Conservation (phyloP, 2,329 filamentous ascomycete genomes). For the Scedosporium minutisporum region DNA sequence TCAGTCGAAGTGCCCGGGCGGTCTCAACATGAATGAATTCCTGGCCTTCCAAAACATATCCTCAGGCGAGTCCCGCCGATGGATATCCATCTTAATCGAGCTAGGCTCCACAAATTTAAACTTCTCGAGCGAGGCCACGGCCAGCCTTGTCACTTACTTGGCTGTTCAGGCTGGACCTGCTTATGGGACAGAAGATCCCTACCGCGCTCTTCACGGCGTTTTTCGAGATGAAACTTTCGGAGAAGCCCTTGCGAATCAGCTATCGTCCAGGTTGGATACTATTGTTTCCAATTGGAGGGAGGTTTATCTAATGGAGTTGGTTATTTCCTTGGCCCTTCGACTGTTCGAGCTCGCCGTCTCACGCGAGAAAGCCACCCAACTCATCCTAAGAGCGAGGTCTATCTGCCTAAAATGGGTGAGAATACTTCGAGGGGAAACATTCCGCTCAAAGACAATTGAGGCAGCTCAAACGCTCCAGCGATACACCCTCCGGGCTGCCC, state of each 20-base stretch:
- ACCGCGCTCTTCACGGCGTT: slow-evolving; percentile 34
- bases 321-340: slow-evolving; percentile 42
- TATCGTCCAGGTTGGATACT: slow-evolving; percentile 29
- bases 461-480: slow-evolving; percentile 14
- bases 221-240: slow-evolving; percentile 44
- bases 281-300: slow-evolving; percentile 52
- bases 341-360: slow-evolving; percentile 13
- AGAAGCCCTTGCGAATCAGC: slow-evolving; percentile 31
- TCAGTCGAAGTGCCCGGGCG: slow-evolving; percentile 35
- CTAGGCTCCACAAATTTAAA: slow-evolving; percentile 46
- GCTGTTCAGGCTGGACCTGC: slow-evolving; percentile 45
- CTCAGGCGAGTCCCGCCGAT: slow-evolving; percentile 35
- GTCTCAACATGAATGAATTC: slow-evolving; percentile 41
- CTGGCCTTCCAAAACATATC: slow-evolving; percentile 38
- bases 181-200: slow-evolving; percentile 12
- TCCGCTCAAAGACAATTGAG: slow-evolving; percentile 25
- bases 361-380: background rate
- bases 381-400: background rate
- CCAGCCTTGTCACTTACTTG: slow-evolving; percentile 39
- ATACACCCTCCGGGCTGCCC: slow-evolving; percentile 44
- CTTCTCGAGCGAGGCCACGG: slow-evolving; percentile 44
- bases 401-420: slow-evolving; percentile 41
- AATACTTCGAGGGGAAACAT: slow-evolving; percentile 31
- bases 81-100: slow-evolving; percentile 39
- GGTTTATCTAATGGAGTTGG: slow-evolving; percentile 43